Evolutionary conservation across 192 early-diverging fungal genomes (phyloP), one percentile per base, ranked within the genome.

Genomic region (Chytriomyces sp.): DNA sequence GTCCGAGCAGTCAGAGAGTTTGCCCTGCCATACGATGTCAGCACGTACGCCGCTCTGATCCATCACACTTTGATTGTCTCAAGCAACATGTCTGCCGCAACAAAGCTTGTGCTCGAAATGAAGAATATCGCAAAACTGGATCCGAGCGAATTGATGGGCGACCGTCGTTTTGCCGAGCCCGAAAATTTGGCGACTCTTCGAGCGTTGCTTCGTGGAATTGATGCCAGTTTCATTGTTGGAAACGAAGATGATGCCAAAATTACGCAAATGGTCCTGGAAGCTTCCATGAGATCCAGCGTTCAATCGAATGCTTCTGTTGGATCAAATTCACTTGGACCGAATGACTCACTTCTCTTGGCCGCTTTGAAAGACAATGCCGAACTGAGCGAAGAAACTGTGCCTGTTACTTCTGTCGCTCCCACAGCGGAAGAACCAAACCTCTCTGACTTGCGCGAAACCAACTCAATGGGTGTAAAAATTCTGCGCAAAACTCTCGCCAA

Each of bases 21-120:
- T 77, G 69, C 53, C 7, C 64, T 96, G 50, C 82, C 84, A 26
- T 91, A 92, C 10, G 88, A 94, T 77, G 73, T 82, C 4, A 83
- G 86, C 64, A 95, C 93, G 45, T 96, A 91, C 87, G 93, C 92
- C 23, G 89, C 94, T 28, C 78, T 95, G 61, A 88, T 94, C 50
- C 87, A 89, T 69, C 90, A 92, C 20, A 91, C 88, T 77, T 81
- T 95, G 53, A 84, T 73, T 9, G 23, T 77, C 85, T 85, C 83
- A 49, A 81, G 79, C 7, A 1, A 69, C 10, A 9, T 68, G 7
- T 46, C 70, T 61, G 11, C 20, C 6, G 64, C 71, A 6, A 86
- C 89, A 66, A 89, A 88, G 24, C 89, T 93, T 77, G 78, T 95
- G 50, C 84, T 74, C 80, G 89, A 88, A 46, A 82, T 82, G 46